Percentiles rank a stretch among this genome's conserved stretches.
These are phyloP conservation scores for Sporothrix brasiliensis DNA, from an alignment of 2,329 filamentous ascomycete species.

Conservation along the genomic window DNA sequence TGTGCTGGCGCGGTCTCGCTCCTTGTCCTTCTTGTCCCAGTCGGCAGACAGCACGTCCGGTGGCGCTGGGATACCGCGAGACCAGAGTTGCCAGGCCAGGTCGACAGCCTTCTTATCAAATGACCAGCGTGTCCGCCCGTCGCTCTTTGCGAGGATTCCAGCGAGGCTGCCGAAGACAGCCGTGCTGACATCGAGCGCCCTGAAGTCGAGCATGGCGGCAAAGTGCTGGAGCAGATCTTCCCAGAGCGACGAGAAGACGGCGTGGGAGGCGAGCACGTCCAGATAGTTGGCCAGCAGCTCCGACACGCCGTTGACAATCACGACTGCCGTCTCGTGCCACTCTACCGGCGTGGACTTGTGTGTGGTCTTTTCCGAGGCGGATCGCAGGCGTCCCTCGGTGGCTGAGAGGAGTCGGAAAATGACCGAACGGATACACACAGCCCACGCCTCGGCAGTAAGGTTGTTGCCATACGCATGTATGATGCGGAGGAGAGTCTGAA, in stretches of 20 bases:
- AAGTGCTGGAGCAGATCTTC: conserved; percentile 71
- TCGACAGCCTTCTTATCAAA: conserved; percentile 59
- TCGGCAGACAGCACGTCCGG: conserved; percentile 44
- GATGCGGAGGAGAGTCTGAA: conserved; percentile 87
- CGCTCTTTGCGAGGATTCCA: conserved; percentile 61
- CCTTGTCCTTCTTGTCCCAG: neutral
- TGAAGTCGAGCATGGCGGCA: conserved; percentile 63
- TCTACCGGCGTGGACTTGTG: conserved; percentile 54
- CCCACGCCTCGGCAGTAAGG: conserved; percentile 77
- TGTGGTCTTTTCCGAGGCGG: conserved; percentile 44
- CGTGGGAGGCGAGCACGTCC: conserved; percentile 66
- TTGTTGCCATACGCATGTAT: conserved; percentile 89
- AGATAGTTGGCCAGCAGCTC: conserved; percentile 76
- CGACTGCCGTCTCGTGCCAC: conserved; percentile 75
- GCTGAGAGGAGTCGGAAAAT: conserved; percentile 76
- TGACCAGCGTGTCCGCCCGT: conserved; percentile 48
- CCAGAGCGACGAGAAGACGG: conserved; percentile 74
- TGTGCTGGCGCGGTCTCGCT: conserved; percentile 44
- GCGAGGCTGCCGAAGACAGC: conserved; percentile 69
- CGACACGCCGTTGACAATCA: conserved; percentile 73
- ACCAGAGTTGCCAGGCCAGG: conserved; percentile 71
- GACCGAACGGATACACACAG: conserved; percentile 77
- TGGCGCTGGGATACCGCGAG: conserved; percentile 61
- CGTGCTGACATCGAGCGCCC: conserved; percentile 70
- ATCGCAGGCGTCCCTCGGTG: conserved; percentile 61